Evolutionary conservation across 345 rosid species (phyloP).

Genomic region (Eucalyptus tenuipes): DNA sequence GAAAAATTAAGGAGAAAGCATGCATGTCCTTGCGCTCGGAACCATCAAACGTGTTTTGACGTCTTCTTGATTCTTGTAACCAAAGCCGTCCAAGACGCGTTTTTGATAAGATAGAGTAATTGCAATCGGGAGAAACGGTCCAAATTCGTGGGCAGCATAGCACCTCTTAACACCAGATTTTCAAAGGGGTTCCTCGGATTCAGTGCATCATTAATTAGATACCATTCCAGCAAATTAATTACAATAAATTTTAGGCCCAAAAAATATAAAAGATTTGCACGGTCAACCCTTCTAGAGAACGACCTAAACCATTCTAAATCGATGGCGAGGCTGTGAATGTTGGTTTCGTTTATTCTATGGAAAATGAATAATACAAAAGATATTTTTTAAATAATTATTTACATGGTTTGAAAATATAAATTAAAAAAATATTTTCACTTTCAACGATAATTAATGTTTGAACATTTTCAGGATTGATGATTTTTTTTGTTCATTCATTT

Average conservation of each 20-base stretch:
- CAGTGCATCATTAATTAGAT: not conserved
- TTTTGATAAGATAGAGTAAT: not conserved
- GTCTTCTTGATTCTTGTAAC: not conserved
- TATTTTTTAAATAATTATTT: not conserved
- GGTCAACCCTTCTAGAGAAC: not conserved
- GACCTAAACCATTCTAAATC: not conserved
- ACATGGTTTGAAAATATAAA: not conserved
- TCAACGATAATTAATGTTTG: fast-evolving
- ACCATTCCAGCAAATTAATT: not conserved
- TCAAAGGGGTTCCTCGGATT: not conserved
- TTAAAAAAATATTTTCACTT: not conserved
- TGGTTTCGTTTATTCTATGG: fast-evolving
- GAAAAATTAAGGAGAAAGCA: not conserved
- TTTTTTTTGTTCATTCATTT: not conserved
- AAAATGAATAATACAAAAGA: not conserved
- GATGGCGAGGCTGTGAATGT: not conserved
- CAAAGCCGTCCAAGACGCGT: not conserved
- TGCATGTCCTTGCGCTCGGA: not conserved
- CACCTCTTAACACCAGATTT: not conserved
- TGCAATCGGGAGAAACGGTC: not conserved
- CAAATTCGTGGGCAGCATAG: not conserved
- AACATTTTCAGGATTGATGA: fast-evolving
- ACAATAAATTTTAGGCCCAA: not conserved
- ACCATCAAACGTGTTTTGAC: not conserved
- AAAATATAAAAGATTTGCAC: not conserved